phyloP scores from a whole-genome alignment of 345 rosid species.

The Camelina neglecta region DNA sequence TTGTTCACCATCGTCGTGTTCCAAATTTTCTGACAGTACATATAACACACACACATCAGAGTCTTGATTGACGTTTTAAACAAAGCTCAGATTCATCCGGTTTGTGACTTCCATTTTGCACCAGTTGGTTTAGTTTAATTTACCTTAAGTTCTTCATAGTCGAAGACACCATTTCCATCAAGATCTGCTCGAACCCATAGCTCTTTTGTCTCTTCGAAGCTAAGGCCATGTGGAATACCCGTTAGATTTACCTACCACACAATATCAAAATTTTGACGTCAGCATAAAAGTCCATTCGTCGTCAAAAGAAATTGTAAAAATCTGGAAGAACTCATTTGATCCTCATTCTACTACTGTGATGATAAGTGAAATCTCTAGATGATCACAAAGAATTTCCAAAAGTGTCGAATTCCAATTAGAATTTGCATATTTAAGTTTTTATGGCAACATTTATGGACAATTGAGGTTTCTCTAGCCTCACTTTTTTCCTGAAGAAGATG shows the following conservation, averaged over 20 bases:
- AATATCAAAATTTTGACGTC: slow-evolving; percentile 2
- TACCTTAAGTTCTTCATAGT: slow-evolving; percentile 70
- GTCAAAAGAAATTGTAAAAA: neutral
- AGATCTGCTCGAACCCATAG: slow-evolving; percentile 68
- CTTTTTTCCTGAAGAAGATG: neutral
- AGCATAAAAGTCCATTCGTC: neutral
- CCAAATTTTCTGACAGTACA: slow-evolving; percentile 50
- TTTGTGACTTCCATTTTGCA: neutral
- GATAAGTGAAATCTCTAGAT: slow-evolving; percentile 1
- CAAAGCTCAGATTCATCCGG: neutral
- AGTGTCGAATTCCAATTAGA: neutral
- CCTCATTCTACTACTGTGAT: neutral
- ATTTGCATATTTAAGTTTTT: slow-evolving; percentile 3
- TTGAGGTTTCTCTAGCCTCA: neutral
- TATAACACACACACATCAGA: neutral
- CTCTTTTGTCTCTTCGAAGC: slow-evolving; percentile 64
- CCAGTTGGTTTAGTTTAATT: neutral
- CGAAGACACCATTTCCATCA: slow-evolving; percentile 66
- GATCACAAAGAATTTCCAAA: neutral
- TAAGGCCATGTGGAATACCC: slow-evolving; percentile 65
- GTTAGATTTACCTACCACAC: slow-evolving; percentile 58
- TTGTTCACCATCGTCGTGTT: slow-evolving; percentile 44
- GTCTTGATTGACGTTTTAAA: neutral
- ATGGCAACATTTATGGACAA: slow-evolving; percentile 10
- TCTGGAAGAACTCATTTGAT: neutral